Base-by-base conservation (phyloP, 1,284 basidiomycete species). In the Ceratobasidium sp. region DNA sequence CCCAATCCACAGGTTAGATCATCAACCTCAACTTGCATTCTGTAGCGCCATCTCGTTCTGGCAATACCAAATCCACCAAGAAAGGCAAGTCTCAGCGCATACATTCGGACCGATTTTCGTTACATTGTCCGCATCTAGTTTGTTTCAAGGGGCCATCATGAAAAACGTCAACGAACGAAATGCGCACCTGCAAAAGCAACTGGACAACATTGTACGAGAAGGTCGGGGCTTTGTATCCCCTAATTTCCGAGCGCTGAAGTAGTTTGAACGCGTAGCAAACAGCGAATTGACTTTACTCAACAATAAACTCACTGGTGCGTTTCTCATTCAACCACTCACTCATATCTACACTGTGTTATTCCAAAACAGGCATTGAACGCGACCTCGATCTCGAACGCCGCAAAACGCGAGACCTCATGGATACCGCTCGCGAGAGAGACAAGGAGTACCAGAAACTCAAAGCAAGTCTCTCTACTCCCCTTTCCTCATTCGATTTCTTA, bases 391-490 rank as follows among this genome's bases (percentile, higher is more conserved):
- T 90, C 24, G 93, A 95, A 81, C 86, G 90, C 19, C 86, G 92
- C 19, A 92, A 90, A 79, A 84, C 87, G 24, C 86, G 88, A 14
- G 91, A 93, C 37, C 79, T 92, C 22, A 91, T 93, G 79, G 92
- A 95, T 49, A 83, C 87, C 0, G 85, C 90, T 5, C 86, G 88
- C 78, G 91, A 93, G 78, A 86, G 89, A 78, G 92, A 94, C 77
- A 93, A 92, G 78, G 93, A 94, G 78, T 95, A 94, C 79, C 90
- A 91, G 75, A 94, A 93, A 80, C 87, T 95, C 65, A 94, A 94
- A 85, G 93, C 88, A 58, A 34, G 79, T 76, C 59, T 48, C 0
- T 59, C 54, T 54, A 61, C 27, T 37, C 4, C 9, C 29, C 54
- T 29, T 74, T 31, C 34, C 22, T 62, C n/a, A 31, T 34, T 68